Evolutionary conservation across 164 flowering plant species (phyloP).

Genomic region (Vitis rupestris): DNA sequence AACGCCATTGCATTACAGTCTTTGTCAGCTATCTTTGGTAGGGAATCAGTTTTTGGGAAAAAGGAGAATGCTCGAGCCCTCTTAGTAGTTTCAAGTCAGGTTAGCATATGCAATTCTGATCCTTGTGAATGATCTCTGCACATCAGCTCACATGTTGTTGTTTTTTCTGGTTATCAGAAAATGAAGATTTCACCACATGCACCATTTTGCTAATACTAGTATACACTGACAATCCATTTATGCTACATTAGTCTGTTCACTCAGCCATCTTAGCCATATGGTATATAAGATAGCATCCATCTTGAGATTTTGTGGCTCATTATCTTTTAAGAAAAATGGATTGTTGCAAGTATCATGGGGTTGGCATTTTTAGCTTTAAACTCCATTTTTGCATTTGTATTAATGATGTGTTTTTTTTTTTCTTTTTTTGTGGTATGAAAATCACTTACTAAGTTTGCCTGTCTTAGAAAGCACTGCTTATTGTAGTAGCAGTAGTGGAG

Average conservation of each 20-base stretch:
- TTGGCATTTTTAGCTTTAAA: too few species aligned
- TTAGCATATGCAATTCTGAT: not conserved
- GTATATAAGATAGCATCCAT: too few species aligned
- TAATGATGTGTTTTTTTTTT: not conserved
- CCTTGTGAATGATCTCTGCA: not conserved
- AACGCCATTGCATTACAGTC: conserved; percentile 10
- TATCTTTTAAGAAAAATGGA: too few species aligned
- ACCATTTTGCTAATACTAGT: too few species aligned
- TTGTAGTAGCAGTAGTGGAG: conserved; percentile 18
- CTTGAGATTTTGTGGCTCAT: not conserved
- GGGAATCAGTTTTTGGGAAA: conserved; percentile 8
- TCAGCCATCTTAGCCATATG: not conserved
- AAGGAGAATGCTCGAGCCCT: conserved; percentile 17
- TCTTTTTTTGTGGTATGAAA: not conserved
- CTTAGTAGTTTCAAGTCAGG: conserved; percentile 19
- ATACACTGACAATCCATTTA: too few species aligned
- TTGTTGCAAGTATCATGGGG: not conserved
- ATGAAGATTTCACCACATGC: too few species aligned
- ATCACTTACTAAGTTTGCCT: not conserved
- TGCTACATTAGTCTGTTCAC: not conserved
- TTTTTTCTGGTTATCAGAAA: too few species aligned
- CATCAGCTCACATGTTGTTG: too few species aligned
- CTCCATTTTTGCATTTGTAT: not conserved
- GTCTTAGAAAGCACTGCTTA: conserved; percentile 15
- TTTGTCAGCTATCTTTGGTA: conserved; percentile 11